A percentile compares a stretch with the other conserved stretches of the same genome.
These are phyloP conservation scores for Lentinula detonsa DNA, from an alignment of 768 basidiomycete genomes.

Conservation along the genomic window DNA sequence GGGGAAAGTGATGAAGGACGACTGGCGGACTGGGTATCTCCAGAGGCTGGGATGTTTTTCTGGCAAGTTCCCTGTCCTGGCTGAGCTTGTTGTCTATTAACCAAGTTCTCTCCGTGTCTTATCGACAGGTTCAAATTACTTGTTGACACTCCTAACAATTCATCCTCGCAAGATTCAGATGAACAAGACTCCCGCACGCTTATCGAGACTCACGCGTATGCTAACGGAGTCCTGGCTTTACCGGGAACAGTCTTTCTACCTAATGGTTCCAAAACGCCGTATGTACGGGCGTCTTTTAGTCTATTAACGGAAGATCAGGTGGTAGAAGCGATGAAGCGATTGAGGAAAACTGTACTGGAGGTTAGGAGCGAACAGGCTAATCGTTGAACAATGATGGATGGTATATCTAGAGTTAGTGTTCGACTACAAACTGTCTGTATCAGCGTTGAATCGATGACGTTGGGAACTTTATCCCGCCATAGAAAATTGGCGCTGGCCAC, in stretches of 20 bases:
- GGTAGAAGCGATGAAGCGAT: slow-evolving; percentile 63
- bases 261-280: slow-evolving; percentile 58
- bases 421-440: too few species aligned
- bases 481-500: too few species aligned
- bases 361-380: slow-evolving; percentile 5
- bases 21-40: slow-evolving; percentile 65
- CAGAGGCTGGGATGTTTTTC: slow-evolving; percentile 86
- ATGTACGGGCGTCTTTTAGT: slow-evolving; percentile 83
- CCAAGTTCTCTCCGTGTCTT: too few species aligned
- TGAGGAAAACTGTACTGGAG: slow-evolving; percentile 35
- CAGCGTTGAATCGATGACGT: too few species aligned
- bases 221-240: slow-evolving; percentile 82
- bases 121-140: slow-evolving; percentile 63
- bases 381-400: too few species aligned
- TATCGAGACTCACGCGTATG: slow-evolving; percentile 70
- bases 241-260: slow-evolving; percentile 84
- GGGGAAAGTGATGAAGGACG: slow-evolving; percentile 17
- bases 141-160: slow-evolving; percentile 18
- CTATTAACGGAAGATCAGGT: slow-evolving; percentile 59
- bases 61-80: slow-evolving; percentile 45
- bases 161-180: slow-evolving; percentile 13
- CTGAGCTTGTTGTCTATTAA: not conserved
- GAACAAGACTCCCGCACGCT: slow-evolving; percentile 67
- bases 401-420: too few species aligned
- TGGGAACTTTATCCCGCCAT: too few species aligned